phyloP scores from a whole-genome alignment of 2,329 filamentous ascomycete genomes.

The Emmonsiellopsis sp. region DNA sequence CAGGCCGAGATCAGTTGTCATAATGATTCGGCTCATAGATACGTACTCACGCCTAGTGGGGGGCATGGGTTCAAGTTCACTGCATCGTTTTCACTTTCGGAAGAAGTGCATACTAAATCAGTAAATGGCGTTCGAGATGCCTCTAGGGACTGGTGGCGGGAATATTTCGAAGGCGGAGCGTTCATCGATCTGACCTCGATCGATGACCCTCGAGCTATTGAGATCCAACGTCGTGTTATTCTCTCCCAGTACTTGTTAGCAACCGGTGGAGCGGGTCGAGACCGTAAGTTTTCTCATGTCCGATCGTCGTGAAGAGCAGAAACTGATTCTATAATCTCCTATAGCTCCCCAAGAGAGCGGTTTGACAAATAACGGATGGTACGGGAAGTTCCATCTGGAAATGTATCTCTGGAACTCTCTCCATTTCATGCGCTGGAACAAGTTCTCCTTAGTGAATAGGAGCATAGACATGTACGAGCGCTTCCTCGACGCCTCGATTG shows the following conservation, averaged over 20 bases:
- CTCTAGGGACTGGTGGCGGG: conserved; percentile 38
- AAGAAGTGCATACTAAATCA: conserved; percentile 12
- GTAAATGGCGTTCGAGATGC: conserved; percentile 21
- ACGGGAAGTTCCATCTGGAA: conserved; percentile 49
- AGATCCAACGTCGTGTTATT: conserved; percentile 46
- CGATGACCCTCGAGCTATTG: conserved; percentile 34
- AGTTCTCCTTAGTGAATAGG: conserved; percentile 37
- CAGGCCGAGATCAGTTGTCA: conserved; percentile 26
- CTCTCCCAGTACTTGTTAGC: conserved; percentile 46
- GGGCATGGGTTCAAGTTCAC: conserved; percentile 22
- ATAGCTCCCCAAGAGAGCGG: conserved; percentile 39
- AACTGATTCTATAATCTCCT: not conserved
- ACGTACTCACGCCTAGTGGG: conserved; percentile 26
- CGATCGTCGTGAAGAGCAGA: not conserved
- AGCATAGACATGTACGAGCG: conserved; percentile 41
- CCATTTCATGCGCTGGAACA: conserved; percentile 45
- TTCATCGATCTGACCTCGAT: conserved; percentile 43
- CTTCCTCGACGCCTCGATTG: conserved; percentile 34
- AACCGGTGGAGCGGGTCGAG: conserved; percentile 43
- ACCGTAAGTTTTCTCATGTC: conserved; percentile 15
- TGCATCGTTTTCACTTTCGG: conserved; percentile 24
- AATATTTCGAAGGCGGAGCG: conserved; percentile 43
- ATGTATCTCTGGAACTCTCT: conserved; percentile 48
- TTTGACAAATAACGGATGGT: conserved; percentile 49
- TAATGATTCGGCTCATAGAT: conserved; percentile 33